Evolutionary conservation across 805 yeast genomes (phyloP).

Genomic region (Candida nonsorbophila): DNA sequence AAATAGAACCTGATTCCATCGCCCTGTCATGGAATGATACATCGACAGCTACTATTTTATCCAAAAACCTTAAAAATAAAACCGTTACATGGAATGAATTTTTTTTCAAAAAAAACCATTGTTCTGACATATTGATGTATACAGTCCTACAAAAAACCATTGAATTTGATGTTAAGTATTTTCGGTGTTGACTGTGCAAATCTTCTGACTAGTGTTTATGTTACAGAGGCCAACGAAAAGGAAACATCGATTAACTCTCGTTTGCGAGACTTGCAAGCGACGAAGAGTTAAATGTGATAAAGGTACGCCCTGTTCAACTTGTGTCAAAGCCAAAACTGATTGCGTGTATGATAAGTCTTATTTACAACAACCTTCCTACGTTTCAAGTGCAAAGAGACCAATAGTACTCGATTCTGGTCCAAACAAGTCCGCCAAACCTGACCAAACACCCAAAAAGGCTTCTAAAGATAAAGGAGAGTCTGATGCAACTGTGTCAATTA

Average conservation of each 20-base stretch:
- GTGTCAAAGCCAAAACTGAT: slow-evolving; percentile 21
- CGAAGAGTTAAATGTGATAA: slow-evolving; percentile 31
- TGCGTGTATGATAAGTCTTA: slow-evolving; percentile 7
- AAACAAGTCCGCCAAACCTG: slow-evolving; percentile 21
- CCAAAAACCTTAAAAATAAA: too few species aligned
- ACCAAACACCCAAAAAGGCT: slow-evolving; percentile 27
- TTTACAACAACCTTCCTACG: slow-evolving; percentile 11
- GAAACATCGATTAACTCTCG: slow-evolving; percentile 32
- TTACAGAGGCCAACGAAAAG: slow-evolving; percentile 3
- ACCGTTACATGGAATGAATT: too few species aligned
- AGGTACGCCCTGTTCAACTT: slow-evolving; percentile 26
- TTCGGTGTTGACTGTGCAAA: too few species aligned
- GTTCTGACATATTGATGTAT: too few species aligned
- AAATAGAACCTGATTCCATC: too few species aligned
- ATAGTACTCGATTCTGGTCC: slow-evolving; percentile 4
- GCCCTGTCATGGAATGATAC: too few species aligned
- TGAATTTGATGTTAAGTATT: too few species aligned
- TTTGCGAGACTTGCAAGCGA: slow-evolving; percentile 26
- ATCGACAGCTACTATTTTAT: too few species aligned
- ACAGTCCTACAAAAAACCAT: too few species aligned
- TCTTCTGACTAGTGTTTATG: too few species aligned
- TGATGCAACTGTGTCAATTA: too few species aligned
- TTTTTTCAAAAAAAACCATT: too few species aligned
- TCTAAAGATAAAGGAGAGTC: slow-evolving; percentile 32
- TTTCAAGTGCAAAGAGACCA: slow-evolving; percentile 15